phyloP scores from a whole-genome alignment of 345 rosid genomes.

The Geranium rotundifolium region DNA sequence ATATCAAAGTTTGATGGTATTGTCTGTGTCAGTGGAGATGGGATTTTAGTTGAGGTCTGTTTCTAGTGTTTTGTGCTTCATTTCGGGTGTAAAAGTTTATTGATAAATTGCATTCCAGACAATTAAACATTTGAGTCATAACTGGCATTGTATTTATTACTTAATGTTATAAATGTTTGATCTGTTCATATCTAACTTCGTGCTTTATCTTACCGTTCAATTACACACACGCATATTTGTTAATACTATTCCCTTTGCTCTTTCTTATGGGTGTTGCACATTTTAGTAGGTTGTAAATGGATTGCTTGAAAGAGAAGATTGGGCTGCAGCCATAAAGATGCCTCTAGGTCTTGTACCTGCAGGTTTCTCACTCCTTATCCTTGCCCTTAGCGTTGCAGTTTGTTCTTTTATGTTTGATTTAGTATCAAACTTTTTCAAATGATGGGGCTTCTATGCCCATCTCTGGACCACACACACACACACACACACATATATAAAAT shows the following conservation, averaged over 20 bases:
- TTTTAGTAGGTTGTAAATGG: conserved; percentile 95
- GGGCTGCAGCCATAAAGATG: conserved; percentile 61
- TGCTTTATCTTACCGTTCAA: no score
- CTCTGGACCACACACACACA: no score
- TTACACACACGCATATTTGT: no score
- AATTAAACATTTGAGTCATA: no score
- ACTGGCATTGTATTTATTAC: no score
- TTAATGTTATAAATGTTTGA: no score
- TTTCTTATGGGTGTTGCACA: conserved; percentile 17
- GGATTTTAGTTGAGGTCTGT: conserved; percentile 80
- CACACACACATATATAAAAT: no score
- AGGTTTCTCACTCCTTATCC: conserved; percentile 31
- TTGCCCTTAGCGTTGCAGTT: not conserved
- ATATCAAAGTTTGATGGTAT: conserved; percentile 61
- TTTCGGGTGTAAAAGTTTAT: no score
- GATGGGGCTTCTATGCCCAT: no score
- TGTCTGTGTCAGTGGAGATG: conserved; percentile 96
- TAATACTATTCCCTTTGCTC: not conserved
- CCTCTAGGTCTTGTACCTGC: conserved; percentile 89
- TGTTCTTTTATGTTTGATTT: not conserved
- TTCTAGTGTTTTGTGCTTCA: not conserved
- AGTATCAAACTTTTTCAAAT: no score
- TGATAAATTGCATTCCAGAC: no score
- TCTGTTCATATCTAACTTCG: no score
- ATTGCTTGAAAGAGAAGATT: conserved; percentile 78